Percentiles rank a stretch among this genome's conserved stretches.
Conservation (phyloP, 768 basidiomycete genomes). For the Mycena pura region DNA sequence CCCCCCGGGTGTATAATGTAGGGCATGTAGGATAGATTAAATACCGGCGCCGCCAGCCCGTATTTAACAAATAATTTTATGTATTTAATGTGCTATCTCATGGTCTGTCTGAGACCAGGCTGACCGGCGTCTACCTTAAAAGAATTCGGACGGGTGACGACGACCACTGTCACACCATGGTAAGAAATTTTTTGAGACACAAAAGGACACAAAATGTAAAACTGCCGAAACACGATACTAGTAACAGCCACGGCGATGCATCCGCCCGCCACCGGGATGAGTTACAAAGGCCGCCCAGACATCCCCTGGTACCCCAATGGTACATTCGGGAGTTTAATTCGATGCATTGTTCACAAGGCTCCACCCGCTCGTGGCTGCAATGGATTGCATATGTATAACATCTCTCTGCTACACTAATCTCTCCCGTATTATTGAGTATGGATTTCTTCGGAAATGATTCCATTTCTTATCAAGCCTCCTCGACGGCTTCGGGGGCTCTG, state of each 20-base stretch:
- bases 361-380: neutral
- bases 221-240: no score
- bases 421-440: neutral
- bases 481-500: neutral
- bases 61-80: no score
- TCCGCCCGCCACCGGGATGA: neutral
- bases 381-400: neutral
- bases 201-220: no score
- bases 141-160: no score
- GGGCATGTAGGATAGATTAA: no score
- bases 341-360: neutral
- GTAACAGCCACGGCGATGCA: neutral
- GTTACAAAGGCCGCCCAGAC: neutral
- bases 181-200: no score
- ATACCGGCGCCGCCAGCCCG: no score
- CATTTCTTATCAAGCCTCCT: slow-evolving; percentile 1
- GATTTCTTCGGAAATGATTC: neutral
- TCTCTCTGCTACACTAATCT: neutral
- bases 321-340: neutral
- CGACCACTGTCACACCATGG: no score
- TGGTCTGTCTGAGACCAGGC: no score
- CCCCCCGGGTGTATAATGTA: no score
- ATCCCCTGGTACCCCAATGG: neutral
- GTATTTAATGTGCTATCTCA: no score
- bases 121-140: no score